Evolutionary conservation across 257 asterid species (phyloP).

Genomic region (Solanum etuberosum): DNA sequence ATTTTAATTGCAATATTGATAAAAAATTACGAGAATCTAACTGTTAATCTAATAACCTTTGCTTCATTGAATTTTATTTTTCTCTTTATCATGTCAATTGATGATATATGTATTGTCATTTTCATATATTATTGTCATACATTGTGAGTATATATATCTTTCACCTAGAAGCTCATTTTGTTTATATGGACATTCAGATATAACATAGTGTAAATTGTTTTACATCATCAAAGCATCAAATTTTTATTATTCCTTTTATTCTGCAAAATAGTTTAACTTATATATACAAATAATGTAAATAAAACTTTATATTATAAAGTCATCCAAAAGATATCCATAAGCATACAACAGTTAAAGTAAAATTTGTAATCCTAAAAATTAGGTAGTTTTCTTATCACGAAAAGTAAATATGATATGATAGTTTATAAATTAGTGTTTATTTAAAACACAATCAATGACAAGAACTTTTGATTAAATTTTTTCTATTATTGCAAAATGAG

Average conservation of each 20-base stretch:
- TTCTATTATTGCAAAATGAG: too few relatives aligned
- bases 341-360: too few relatives aligned
- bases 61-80: neutral
- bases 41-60: neutral
- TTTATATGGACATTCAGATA: neutral
- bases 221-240: neutral
- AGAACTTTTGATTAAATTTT: too few relatives aligned
- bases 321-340: too few relatives aligned
- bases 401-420: too few relatives aligned
- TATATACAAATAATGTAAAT: too few relatives aligned
- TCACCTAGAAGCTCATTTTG: neutral
- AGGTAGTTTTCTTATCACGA: too few relatives aligned
- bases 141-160: neutral
- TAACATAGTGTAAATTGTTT: neutral
- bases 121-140: neutral
- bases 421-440: too few relatives aligned
- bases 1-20: neutral
- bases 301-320: too few relatives aligned
- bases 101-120: neutral
- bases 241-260: neutral
- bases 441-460: too few relatives aligned
- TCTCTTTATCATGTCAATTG: neutral
- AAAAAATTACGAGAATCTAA: neutral
- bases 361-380: too few relatives aligned
- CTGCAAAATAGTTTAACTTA: too few relatives aligned